Evolutionary conservation across 805 yeast species (phyloP).

Genomic region (Myxozyma mucilagina): DNA sequence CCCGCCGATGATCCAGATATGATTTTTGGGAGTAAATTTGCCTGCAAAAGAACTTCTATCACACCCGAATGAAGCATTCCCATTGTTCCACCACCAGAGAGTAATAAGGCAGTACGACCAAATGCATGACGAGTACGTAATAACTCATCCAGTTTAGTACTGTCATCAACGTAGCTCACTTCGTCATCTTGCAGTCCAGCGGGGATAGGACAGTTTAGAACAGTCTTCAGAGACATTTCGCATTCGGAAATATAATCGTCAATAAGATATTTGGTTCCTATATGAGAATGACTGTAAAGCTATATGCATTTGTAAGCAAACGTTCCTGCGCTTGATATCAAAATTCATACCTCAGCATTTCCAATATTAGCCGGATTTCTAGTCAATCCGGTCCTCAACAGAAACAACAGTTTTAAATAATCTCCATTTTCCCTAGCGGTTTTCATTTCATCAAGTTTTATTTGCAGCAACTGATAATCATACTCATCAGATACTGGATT

Average conservation of each 20-base stretch:
- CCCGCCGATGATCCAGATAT: slow-evolving; percentile 96
- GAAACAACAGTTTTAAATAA: slow-evolving; percentile 60
- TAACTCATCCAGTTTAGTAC: slow-evolving; percentile 71
- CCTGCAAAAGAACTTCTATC: slow-evolving; percentile 70
- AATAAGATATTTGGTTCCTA: slow-evolving; percentile 81
- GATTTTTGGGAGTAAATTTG: slow-evolving; percentile 76
- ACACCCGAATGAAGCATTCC: slow-evolving; percentile 94
- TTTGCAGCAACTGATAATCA: slow-evolving; percentile 64
- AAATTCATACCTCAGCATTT: slow-evolving; percentile 50
- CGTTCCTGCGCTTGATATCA: background rate
- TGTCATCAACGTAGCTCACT: slow-evolving; percentile 52
- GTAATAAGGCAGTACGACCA: slow-evolving; percentile 91
- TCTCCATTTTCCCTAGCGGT: slow-evolving; percentile 60
- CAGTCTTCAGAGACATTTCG: slow-evolving; percentile 46
- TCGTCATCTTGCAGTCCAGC: slow-evolving; percentile 29
- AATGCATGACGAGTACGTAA: slow-evolving; percentile 86
- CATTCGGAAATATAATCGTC: slow-evolving; percentile 85
- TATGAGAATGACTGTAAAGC: slow-evolving; percentile 72
- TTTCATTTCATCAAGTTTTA: slow-evolving; percentile 56
- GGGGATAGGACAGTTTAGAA: slow-evolving; percentile 33
- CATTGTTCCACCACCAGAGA: slow-evolving; percentile 94
- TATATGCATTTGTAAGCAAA: background rate
- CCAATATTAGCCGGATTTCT: slow-evolving; percentile 88
- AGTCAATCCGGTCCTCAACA: slow-evolving; percentile 80
- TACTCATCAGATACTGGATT: slow-evolving; percentile 61